Evolutionary conservation across 73 alveolate genomes (phyloP), one percentile per base, ranked within the genome.

Genomic region (Blepharisma japonicum): DNA sequence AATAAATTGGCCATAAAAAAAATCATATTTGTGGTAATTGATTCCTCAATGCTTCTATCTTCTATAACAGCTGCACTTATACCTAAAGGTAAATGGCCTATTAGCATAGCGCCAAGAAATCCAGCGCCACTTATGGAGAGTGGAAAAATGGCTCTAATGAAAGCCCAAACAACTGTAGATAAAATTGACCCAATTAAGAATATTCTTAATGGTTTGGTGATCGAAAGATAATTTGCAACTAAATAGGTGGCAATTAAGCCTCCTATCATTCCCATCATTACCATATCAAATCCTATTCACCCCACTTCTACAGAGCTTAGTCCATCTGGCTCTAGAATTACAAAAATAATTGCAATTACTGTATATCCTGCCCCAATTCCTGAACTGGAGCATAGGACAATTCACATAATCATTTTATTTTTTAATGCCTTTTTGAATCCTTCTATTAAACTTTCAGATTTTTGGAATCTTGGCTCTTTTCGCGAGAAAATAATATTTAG

Each of bases 291-390:
- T 2, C 80, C 80, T 0, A 70, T 70, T 54, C 80, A 70, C 2
- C 80, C 80, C 11, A 54, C 70, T 70, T 70, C 71, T 18, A n/a
- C 27, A 7, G 11, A 48, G 23, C 71, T 70, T 39, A 47, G 11
- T 18, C 80, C 80, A 14, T 7, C 20, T n/a, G 56, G 66, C 9
- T n/a, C 23, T 5, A 70, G 39, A n/a, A 70, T 38, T 0, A 14
- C 55, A 45, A n/a, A 70, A 45, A 70, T 70, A 18, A 70, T 47
- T 9, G 55, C 80, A 45, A 21, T 70, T 5, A 70, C n/a, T 39
- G 80, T 54, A 45, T 70, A 70, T 38, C 71, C 80, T 9, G 27
- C 66, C 27, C 80, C 80, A 7, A 70, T 9, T 2, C 76, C 80
- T 39, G 80, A 23, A 5, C 80, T 70, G 11, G 27, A 32, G 42